Conservation (phyloP, 805 yeast genomes). For the Priceomyces carsonii region DNA sequence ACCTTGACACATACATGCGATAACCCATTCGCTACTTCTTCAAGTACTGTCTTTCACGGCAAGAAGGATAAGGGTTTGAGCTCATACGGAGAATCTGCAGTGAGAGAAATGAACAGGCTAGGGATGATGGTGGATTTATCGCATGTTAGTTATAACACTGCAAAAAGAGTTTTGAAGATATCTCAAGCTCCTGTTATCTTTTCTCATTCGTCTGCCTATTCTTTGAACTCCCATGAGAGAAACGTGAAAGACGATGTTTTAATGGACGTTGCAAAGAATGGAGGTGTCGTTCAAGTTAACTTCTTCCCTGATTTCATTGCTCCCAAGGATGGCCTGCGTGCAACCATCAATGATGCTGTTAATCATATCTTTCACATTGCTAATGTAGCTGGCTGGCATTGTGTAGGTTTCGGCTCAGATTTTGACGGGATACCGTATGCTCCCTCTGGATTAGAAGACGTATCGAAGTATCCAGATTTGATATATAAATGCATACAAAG, state of each 20-base stretch:
- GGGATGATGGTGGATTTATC: conserved; percentile 55
- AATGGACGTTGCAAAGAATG: too few relatives aligned
- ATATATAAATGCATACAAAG: conserved; percentile 26
- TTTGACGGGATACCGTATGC: conserved; percentile 52
- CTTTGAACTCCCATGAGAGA: conserved; percentile 39
- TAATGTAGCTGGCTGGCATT: conserved; percentile 49
- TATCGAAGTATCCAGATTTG: conserved; percentile 53
- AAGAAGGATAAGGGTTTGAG: conserved; percentile 45
- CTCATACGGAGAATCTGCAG: conserved; percentile 38
- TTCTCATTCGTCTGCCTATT: conserved; percentile 48
- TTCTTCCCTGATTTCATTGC: conserved; percentile 43
- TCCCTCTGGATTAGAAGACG: conserved; percentile 52
- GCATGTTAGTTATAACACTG: conserved; percentile 50
- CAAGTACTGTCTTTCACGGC: conserved; percentile 47
- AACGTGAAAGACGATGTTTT: conserved; percentile 46
- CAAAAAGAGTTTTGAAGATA: conserved; percentile 42
- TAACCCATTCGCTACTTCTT: conserved; percentile 58
- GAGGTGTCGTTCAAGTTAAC: conserved; percentile 51
- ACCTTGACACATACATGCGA: conserved; percentile 58
- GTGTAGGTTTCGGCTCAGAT: conserved; percentile 52
- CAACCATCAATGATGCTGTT: conserved; percentile 46
- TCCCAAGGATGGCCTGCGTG: conserved; percentile 14
- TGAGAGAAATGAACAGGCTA: conserved; percentile 50
- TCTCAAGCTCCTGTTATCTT: conserved; percentile 48
- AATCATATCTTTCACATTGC: conserved; percentile 45